Evolutionary conservation across 305 asterid genomes (phyloP), one percentile per base, ranked within the genome.

Genomic region (Andrographis paniculata): DNA sequence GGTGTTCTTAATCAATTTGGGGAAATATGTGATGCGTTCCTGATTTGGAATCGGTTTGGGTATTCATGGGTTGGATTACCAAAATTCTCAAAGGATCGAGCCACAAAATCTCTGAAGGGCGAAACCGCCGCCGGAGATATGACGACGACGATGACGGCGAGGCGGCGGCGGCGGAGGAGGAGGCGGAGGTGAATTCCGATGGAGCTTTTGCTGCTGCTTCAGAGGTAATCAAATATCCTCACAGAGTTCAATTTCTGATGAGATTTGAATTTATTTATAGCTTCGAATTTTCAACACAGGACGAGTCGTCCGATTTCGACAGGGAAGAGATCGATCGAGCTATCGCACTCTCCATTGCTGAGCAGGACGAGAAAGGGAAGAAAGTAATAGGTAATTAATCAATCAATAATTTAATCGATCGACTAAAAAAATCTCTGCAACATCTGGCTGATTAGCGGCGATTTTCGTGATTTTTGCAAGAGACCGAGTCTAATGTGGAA

Each of bases 251-350:
- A 13, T 52, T 19, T 45, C 44, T 24, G 37, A 46, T 62, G 52
- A 45, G 10, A 38, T 48, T 40, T 10, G 41, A 33, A 50, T n/a
- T n/a, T n/a, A n/a, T n/a, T n/a, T n/a, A n/a, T n/a, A n/a, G n/a
- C n/a, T n/a, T n/a, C n/a, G n/a, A n/a, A n/a, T n/a, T n/a, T n/a
- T n/a, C n/a, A n/a, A n/a, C 64, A 49, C 57, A 87, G 96, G 96
- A 81, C 55, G 72, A 69, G 36, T 48, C 56, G 77, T 73, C 91
- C 18, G 95, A 92, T 66, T 77, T 79, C 45, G 96, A 92, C 51
- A 71, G 61, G 31, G 99, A 91, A 67, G 95, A 92, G 52, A 72
- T 87, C 28, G 95, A 84, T 59, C 75, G 68, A 46, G 99, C 99
- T 17, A 77, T 92, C 49, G 95, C 96, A 55, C 71, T 81, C 43